These are phyloP conservation scores for Albophoma yamanashiensis DNA, from an alignment of 2,329 filamentous ascomycete species.

Conservation along the genomic window DNA sequence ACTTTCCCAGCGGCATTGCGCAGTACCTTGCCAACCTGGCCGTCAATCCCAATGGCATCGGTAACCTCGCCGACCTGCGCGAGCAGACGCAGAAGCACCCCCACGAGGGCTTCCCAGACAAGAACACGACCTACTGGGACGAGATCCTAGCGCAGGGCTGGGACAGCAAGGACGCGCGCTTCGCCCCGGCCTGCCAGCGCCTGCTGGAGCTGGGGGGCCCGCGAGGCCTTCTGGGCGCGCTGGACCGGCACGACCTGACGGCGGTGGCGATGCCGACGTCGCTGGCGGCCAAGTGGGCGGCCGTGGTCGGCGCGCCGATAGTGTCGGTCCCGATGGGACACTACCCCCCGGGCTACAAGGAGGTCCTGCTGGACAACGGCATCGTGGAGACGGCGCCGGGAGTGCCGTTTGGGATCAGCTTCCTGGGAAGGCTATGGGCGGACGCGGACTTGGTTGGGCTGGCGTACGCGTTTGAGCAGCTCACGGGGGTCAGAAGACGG, in stretches of 20 bases:
- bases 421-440: slow-evolving; percentile 46
- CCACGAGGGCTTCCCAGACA: slow-evolving; percentile 47
- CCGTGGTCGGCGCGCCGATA: slow-evolving; percentile 30
- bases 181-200: slow-evolving; percentile 33
- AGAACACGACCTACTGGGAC: slow-evolving; percentile 50
- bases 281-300: slow-evolving; percentile 9
- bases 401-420: slow-evolving; percentile 42
- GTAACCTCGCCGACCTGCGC: slow-evolving; percentile 36
- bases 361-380: not conserved
- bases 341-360: slow-evolving; percentile 2
- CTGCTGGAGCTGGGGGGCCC: slow-evolving; percentile 46
- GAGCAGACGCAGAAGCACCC: slow-evolving; percentile 43
- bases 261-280: slow-evolving; percentile 49
- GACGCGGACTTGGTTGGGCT: slow-evolving; percentile 47
- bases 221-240: slow-evolving; percentile 49
- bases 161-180: slow-evolving; percentile 43
- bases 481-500: slow-evolving; percentile 17
- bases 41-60: slow-evolving; percentile 42
- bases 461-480: slow-evolving; percentile 58
- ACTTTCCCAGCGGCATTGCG: slow-evolving; percentile 47
- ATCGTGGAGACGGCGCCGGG: slow-evolving; percentile 6
- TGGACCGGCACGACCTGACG: slow-evolving; percentile 42
- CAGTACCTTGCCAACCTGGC: slow-evolving; percentile 45
- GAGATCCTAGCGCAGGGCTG: slow-evolving; percentile 34
- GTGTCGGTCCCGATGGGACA: slow-evolving; percentile 41